Percentiles rank a stretch among this genome's conserved stretches.
phyloP scores from a whole-genome alignment of 225 moss, liverwort and hornwort species.

The Ulota crispa region DNA sequence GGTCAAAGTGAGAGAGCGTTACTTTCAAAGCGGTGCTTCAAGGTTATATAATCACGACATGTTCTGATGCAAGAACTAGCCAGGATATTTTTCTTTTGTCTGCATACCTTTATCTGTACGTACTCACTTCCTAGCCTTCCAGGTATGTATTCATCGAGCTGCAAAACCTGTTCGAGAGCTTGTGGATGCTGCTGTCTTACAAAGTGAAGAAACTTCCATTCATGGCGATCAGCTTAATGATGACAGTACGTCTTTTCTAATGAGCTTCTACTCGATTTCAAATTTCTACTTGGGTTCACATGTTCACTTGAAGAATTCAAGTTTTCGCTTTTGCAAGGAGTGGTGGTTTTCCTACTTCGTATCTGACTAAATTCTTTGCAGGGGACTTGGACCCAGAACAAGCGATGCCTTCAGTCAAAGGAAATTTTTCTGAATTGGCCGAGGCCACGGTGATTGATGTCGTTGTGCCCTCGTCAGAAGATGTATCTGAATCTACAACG shows the following conservation, averaged over 20 bases:
- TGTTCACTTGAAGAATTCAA: neutral
- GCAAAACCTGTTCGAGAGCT: constrained; percentile 42
- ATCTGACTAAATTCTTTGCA: constrained; percentile 17
- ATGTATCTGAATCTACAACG: neutral
- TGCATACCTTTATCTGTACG: constrained; percentile 5
- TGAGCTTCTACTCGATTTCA: neutral
- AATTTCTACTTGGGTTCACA: constrained; percentile 6
- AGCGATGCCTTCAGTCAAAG: neutral
- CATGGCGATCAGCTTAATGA: constrained; percentile 20
- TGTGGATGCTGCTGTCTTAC: constrained; percentile 31
- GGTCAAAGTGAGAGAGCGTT: neutral
- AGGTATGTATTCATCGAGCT: constrained; percentile 58
- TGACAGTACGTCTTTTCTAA: constrained; percentile 26
- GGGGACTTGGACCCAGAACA: constrained; percentile 28
- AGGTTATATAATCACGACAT: constrained; percentile 1
- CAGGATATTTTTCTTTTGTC: neutral
- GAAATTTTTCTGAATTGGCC: constrained; percentile 14
- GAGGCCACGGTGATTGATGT: constrained; percentile 6
- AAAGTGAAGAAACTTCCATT: constrained; percentile 20
- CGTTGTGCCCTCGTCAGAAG: neutral
- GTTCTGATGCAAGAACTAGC: constrained; percentile 18
- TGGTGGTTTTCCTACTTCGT: constrained; percentile 4
- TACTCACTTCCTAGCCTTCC: constrained; percentile 10
- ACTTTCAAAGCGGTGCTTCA: neutral
- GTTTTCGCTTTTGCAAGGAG: neutral